Conservation (phyloP, 2,329 filamentous ascomycete species). For the Ophiostoma australiae region DNA sequence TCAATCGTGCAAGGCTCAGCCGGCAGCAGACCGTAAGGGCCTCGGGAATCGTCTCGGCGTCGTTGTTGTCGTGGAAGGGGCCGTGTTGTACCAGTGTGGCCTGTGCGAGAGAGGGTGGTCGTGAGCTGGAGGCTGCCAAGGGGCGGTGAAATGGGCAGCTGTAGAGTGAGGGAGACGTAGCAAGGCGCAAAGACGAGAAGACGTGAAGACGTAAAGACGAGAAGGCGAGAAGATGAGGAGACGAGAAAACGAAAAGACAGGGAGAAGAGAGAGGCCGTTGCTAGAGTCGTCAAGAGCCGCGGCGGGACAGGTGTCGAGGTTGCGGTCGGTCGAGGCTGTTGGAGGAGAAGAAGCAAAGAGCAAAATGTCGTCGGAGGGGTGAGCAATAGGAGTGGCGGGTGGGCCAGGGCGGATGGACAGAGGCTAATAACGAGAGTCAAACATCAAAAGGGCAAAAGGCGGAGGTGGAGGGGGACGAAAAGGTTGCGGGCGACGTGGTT, state of each 20-base stretch:
- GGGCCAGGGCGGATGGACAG: constrained; percentile 5
- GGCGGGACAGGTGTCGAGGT: neutral
- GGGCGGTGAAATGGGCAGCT: constrained; percentile 1
- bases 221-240: neutral
- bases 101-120: neutral
- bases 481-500: neutral
- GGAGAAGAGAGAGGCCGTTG: neutral
- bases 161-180: neutral
- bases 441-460: constrained; percentile 3
- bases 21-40: neutral
- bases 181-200: neutral
- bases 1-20: neutral
- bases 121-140: constrained; percentile 1
- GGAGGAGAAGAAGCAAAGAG: neutral
- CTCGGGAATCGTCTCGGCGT: neutral
- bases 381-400: constrained; percentile 13
- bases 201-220: neutral
- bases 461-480: neutral
- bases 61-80: neutral
- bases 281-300: neutral
- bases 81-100: neutral
- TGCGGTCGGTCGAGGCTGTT: neutral
- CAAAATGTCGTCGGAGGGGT: constrained; percentile 15
- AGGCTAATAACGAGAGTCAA: neutral
- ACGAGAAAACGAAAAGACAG: no score